phyloP scores from a whole-genome alignment of 495 filamentous ascomycete genomes.

The Talaromyces stipitatus region DNA sequence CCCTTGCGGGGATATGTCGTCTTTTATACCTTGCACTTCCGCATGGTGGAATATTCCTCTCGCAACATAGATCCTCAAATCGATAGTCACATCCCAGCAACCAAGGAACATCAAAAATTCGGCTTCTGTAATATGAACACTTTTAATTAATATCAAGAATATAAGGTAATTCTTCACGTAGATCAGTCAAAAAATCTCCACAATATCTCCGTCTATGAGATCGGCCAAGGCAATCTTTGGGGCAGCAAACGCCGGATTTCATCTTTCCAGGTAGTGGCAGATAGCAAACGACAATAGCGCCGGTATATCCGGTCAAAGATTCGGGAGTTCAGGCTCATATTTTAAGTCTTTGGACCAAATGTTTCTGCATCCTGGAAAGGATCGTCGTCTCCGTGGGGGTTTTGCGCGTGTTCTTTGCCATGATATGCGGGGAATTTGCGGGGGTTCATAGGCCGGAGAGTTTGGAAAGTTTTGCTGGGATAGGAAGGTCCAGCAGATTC shows the following conservation, averaged over 20 bases:
- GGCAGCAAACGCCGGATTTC: background rate
- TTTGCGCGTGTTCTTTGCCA: background rate
- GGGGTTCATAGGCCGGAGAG: too few relatives aligned
- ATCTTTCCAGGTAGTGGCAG: too few relatives aligned
- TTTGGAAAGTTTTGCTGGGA: too few relatives aligned
- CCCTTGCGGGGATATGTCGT: background rate
- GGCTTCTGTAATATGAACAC: background rate
- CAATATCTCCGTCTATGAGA: background rate
- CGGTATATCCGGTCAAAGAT: too few relatives aligned
- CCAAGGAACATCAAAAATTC: background rate
- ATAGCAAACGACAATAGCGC: too few relatives aligned
- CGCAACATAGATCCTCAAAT: background rate
- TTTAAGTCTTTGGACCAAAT: background rate
- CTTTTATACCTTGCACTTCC: background rate
- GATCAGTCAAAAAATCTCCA: background rate
- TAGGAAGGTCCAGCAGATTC: too few relatives aligned
- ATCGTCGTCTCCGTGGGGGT: background rate
- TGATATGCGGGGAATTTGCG: background rate
- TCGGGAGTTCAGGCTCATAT: too few relatives aligned
- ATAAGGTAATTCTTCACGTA: background rate
- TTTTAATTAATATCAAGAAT: background rate
- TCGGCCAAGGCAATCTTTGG: background rate
- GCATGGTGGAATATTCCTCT: background rate
- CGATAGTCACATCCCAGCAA: background rate
- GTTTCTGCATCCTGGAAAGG: background rate